Evolutionary conservation across 2,329 filamentous ascomycete species (phyloP).

Genomic region (Aciculosporium take): DNA sequence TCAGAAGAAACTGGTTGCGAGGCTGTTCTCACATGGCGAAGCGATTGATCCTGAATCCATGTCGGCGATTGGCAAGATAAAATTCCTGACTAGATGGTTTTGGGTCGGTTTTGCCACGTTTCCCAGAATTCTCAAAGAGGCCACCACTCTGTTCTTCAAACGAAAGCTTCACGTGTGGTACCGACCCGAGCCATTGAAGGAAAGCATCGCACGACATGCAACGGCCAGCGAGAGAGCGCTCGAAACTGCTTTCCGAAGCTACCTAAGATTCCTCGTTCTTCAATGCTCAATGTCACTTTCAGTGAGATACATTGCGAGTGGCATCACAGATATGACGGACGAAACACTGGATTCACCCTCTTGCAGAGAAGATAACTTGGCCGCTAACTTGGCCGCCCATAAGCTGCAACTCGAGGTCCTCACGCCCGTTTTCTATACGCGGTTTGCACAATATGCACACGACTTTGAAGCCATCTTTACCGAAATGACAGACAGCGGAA

Average conservation of each 20-base stretch:
- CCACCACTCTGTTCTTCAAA: constrained; percentile 39
- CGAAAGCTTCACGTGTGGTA: constrained; percentile 49
- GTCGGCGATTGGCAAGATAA: constrained; percentile 24
- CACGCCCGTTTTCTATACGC: constrained; percentile 52
- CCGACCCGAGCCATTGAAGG: constrained; percentile 44
- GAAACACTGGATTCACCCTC: constrained; percentile 24
- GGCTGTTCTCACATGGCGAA: constrained; percentile 38
- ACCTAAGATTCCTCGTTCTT: constrained; percentile 35
- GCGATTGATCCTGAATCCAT: constrained; percentile 36
- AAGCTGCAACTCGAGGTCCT: constrained; percentile 42
- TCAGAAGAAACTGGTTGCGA: constrained; percentile 46
- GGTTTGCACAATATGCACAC: constrained; percentile 48
- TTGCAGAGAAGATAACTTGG: constrained; percentile 9
- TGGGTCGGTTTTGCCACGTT: constrained; percentile 55
- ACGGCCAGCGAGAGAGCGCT: constrained; percentile 32
- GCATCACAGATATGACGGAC: constrained; percentile 23
- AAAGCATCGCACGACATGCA: constrained; percentile 40
- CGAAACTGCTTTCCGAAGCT: constrained; percentile 33
- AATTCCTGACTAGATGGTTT: constrained; percentile 44
- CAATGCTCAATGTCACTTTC: constrained; percentile 27
- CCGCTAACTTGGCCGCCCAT: constrained; percentile 14
- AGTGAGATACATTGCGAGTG: constrained; percentile 40
- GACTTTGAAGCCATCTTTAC: constrained; percentile 47
- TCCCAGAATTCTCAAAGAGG: constrained; percentile 50
- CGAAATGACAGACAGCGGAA: constrained; percentile 44